A percentile compares a stretch with the other conserved stretches of the same genome.
Evolutionary conservation across 805 yeast species (phyloP).

Genomic region (Kodamaea leandrae): DNA sequence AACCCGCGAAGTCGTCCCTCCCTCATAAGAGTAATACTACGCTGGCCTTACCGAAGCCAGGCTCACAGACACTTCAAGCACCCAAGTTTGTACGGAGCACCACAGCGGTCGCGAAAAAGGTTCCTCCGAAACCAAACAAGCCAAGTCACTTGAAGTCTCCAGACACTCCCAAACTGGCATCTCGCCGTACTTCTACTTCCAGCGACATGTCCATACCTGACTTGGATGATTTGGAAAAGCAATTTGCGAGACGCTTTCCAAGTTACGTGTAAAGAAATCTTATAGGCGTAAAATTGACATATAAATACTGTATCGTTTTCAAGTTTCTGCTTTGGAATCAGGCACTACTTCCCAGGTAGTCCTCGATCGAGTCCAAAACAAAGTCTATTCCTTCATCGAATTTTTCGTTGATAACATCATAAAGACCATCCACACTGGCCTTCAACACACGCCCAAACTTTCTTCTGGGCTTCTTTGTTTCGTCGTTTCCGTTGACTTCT

Average conservation of each 20-base stretch:
- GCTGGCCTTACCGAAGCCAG: not conserved
- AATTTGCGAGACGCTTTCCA: constrained; percentile 59
- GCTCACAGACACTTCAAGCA: not conserved
- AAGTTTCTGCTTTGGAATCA: constrained; percentile 1
- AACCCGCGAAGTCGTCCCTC: not conserved
- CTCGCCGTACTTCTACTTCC: constrained; percentile 28
- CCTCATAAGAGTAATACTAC: not conserved
- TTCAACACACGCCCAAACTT: constrained; percentile 87
- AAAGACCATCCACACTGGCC: constrained; percentile 69
- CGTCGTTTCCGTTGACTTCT: constrained; percentile 24
- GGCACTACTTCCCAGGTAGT: constrained; percentile 26
- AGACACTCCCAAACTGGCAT: constrained; percentile 8
- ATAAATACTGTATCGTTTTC: not conserved
- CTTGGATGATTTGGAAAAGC: constrained; percentile 56
- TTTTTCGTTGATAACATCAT: constrained; percentile 73
- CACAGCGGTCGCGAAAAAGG: constrained; percentile 23
- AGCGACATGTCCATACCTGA: constrained; percentile 50
- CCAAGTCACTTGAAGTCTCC: constrained; percentile 50
- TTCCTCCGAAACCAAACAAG: constrained; percentile 66
- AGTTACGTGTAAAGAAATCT: constrained; percentile 49
- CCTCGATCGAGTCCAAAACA: constrained; percentile 75
- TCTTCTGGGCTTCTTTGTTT: constrained; percentile 72
- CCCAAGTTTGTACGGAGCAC: constrained; percentile 1
- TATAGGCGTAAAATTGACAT: too few relatives aligned
- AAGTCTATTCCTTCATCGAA: constrained; percentile 86